Conservation (phyloP, 495 filamentous ascomycete species). For the Geopyxis carbonaria region DNA sequence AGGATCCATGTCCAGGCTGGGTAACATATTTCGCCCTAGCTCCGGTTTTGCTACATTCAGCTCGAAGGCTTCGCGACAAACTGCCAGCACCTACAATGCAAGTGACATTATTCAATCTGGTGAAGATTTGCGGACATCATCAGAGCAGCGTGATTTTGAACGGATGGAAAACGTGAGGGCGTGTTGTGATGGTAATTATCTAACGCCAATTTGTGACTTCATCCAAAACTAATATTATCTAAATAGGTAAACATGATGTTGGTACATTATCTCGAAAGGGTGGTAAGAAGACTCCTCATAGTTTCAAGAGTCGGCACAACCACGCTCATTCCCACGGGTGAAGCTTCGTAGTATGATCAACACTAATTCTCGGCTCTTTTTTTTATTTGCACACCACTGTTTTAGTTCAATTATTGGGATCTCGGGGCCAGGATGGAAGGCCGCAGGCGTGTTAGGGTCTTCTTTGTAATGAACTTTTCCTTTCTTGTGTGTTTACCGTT, state of each 20-base stretch:
- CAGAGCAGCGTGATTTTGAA: slow-evolving; percentile 31
- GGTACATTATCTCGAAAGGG: slow-evolving; percentile 31
- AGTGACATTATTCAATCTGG: slow-evolving; percentile 57
- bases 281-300: slow-evolving; percentile 12
- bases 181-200: slow-evolving; percentile 78
- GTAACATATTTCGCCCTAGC: slow-evolving; percentile 22
- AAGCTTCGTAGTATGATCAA: slow-evolving; percentile 1
- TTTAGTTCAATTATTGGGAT: too few species aligned
- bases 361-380: slow-evolving; percentile 6
- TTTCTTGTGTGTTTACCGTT: too few species aligned
- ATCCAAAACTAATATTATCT: slow-evolving; percentile 20
- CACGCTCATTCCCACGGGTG: slow-evolving; percentile 16
- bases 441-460: too few species aligned
- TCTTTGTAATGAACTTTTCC: too few species aligned
- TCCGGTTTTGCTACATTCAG: slow-evolving; percentile 27
- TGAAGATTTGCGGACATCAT: slow-evolving; percentile 62
- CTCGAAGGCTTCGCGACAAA: slow-evolving; percentile 31
- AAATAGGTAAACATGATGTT: slow-evolving; percentile 58
- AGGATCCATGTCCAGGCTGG: slow-evolving; percentile 27
- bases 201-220: slow-evolving; percentile 1
- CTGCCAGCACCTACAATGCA: slow-evolving; percentile 45
- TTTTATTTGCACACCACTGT: too few species aligned
- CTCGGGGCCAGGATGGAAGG: too few species aligned
- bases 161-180: slow-evolving; percentile 86
- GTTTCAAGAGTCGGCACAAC: slow-evolving; percentile 8